Base-by-base conservation (phyloP, 371 early-diverging fungal genomes). In the Enterospora canceri region DNA sequence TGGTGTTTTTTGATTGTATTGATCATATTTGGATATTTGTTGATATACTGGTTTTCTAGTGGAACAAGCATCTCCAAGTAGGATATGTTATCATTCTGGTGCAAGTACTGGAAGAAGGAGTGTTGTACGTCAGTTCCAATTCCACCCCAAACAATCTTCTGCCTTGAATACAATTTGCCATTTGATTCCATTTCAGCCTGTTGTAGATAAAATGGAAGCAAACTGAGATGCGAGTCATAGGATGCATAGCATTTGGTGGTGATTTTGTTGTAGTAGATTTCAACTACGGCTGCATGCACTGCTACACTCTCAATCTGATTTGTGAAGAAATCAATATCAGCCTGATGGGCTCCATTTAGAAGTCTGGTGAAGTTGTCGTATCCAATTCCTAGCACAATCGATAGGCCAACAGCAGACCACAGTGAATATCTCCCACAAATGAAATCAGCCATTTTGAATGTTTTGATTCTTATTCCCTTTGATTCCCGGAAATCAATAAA, bases 401-500 rank as follows among this genome's bases (percentile, higher is more conserved):
- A 90, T 58, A 97, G 85, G 49, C 96, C 94, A 68, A 93, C 93
- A 50, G 94, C 92, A 35, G 92, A 92, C 97, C 97, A 97, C 46
- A 95, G 85, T 54, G 93, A 93, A 84, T 94, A 97, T 65, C 97
- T 87, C 48, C 97, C 97, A 75, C 97, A 95, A 62, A 96, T 94
- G 91, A 91, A 96, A 82, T 97, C 97, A 94, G 94, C 94, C 86
- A 97, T 94, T 79, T 87, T 87, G 85, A 97, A 93, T 89, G 92
- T 92, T 75, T 84, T 85, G 68, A 97, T 94, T 63, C 94, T 93
- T 75, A 93, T 93, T 26, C 83, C 87, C 65, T 86, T 84, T 28
- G 90, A 92, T 34, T 84, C 88, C 65, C 86, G 82, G 3, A 61
- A 12, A n/a, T 85, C 85, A 86, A 94, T 94, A n/a, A n/a, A n/a